Conservation (phyloP, 345 rosid genomes). For the Cardiospermum halicacabum region DNA sequence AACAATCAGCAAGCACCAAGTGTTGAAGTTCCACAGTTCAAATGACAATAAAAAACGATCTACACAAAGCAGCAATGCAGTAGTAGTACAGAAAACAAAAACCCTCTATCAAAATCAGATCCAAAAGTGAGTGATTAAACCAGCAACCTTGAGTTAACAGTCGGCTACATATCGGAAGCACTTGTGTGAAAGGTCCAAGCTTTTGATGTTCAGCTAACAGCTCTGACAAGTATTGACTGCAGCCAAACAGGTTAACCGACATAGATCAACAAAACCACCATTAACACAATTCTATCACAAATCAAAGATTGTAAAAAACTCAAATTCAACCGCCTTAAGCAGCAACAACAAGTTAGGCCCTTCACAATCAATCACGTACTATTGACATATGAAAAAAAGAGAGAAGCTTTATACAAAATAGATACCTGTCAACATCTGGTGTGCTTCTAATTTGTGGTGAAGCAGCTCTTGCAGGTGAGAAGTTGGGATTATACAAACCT, state of each 20-base stretch:
- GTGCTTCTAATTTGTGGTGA: conserved; percentile 94
- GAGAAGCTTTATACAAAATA: background rate
- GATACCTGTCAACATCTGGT: conserved; percentile 83
- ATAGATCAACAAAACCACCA: conserved; percentile 34
- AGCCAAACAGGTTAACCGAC: conserved; percentile 18
- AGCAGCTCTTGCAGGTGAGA: conserved; percentile 94
- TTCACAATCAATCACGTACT: too few relatives aligned
- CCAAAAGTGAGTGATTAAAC: conserved; percentile 34
- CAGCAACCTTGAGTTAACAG: conserved; percentile 83
- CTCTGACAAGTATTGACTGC: conserved; percentile 85
- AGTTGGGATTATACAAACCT: conserved; percentile 90
- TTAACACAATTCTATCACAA: conserved; percentile 13
- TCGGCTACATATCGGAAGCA: conserved; percentile 90
- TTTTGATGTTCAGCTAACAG: conserved; percentile 91
- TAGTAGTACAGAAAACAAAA: background rate
- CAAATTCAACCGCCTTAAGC: conserved; percentile 6
- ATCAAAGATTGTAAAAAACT: background rate
- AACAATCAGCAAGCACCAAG: background rate
- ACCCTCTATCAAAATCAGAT: conserved; percentile 35
- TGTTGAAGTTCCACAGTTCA: background rate
- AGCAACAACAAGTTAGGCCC: background rate
- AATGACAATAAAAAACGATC: conserved; percentile 21
- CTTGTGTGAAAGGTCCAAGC: conserved; percentile 94
- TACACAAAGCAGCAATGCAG: conserved; percentile 7
- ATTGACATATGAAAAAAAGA: background rate